These are phyloP conservation scores for Blastocystis sp. DNA, from an alignment of 352 stramenopile genomes.

Conservation along the genomic window DNA sequence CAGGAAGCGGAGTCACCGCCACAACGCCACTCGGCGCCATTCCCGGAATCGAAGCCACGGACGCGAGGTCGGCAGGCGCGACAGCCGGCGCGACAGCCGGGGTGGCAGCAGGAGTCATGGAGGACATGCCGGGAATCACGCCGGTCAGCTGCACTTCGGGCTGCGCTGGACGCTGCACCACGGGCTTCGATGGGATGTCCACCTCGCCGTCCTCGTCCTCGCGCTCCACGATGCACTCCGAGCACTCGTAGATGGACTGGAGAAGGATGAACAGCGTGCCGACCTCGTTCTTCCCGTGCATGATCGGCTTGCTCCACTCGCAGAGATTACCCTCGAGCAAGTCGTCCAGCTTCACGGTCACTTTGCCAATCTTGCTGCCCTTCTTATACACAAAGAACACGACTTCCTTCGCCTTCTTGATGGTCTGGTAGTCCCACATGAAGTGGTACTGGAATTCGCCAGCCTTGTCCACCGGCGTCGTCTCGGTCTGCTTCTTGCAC, in stretches of 20 bases:
- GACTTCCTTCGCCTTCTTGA: neutral
- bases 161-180: neutral
- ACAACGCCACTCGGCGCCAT: neutral
- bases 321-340: slow-evolving; percentile 48
- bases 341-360: neutral
- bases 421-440: neutral
- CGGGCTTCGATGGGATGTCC: slow-evolving; percentile 4
- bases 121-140: neutral
- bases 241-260: slow-evolving; percentile 51
- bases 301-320: neutral
- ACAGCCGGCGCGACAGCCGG: neutral
- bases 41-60: neutral
- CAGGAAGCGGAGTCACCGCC: too few relatives aligned
- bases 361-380: neutral
- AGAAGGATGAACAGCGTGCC: slow-evolving; percentile 2
- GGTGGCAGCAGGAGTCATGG: neutral
- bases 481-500: neutral
- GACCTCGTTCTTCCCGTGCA: neutral
- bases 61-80: neutral
- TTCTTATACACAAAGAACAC: slow-evolving; percentile 10
- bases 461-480: neutral
- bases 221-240: slow-evolving; percentile 50
- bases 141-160: neutral
- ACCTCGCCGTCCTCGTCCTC: slow-evolving; percentile 19
- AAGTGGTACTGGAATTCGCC: slow-evolving; percentile 30